A percentile compares a stretch with the other conserved stretches of the same genome.
These are phyloP conservation scores for Cystofilobasidium bisporidii DNA, from an alignment of 768 basidiomycete genomes.

Conservation along the genomic window DNA sequence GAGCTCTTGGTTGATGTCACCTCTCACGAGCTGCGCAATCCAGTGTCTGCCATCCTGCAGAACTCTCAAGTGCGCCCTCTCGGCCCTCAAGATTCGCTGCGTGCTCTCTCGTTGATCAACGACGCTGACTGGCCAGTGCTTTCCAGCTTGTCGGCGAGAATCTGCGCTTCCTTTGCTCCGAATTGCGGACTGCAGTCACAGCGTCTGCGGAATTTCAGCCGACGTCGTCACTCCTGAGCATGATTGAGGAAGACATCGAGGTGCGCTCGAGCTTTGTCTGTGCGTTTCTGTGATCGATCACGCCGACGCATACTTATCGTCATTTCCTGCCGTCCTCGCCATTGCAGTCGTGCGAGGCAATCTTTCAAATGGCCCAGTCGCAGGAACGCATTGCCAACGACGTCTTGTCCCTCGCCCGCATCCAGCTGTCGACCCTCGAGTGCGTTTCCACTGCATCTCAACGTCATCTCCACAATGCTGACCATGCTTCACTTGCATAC, in stretches of 20 bases:
- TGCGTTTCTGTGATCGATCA: no score
- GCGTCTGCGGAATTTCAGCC: conserved; percentile 23
- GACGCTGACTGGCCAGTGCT: not conserved
- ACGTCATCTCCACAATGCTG: not conserved
- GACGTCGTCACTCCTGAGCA: conserved; percentile 20
- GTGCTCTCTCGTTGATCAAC: no score
- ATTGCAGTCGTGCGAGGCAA: no score
- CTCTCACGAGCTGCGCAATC: conserved; percentile 31
- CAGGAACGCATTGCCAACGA: conserved; percentile 44
- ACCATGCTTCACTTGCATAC: no score
- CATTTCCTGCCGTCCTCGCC: no score
- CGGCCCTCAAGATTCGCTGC: no score
- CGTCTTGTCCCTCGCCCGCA: conserved; percentile 37
- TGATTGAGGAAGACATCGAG: conserved; percentile 37
- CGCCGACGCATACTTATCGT: no score
- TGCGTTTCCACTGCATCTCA: conserved; percentile 14
- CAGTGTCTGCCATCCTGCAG: conserved; percentile 36
- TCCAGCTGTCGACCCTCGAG: conserved; percentile 23
- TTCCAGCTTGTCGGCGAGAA: conserved; percentile 14
- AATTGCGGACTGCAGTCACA: not conserved
- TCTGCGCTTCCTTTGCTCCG: not conserved
- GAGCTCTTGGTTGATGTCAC: conserved; percentile 44
- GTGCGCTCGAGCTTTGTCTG: not conserved
- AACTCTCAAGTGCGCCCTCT: conserved; percentile 11
- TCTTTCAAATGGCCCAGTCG: conserved; percentile 33